Evolutionary conservation across 441 rosid genomes (phyloP).

Genomic region (Euphorbia schlechtendalii): DNA sequence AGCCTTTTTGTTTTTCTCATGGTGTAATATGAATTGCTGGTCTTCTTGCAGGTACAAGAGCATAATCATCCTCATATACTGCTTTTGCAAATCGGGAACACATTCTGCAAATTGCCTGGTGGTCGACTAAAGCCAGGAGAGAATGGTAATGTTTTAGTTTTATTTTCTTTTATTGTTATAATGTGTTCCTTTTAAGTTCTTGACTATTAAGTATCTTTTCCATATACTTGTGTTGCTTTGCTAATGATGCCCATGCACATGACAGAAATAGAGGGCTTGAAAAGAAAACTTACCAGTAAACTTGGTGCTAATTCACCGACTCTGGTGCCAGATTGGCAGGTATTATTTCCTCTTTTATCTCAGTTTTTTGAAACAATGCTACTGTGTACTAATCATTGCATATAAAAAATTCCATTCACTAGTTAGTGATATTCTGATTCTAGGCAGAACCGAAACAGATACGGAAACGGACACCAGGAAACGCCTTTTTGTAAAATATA

Average conservation of each 20-base stretch:
- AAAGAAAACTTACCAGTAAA: slow-evolving; percentile 90
- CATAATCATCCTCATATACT: slow-evolving; percentile 97
- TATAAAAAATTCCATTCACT: too few species aligned
- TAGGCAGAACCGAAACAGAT: too few species aligned
- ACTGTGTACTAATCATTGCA: neutral
- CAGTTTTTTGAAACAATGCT: neutral
- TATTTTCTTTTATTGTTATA: neutral
- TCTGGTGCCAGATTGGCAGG: slow-evolving; percentile 97
- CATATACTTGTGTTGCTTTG: slow-evolving; percentile 6
- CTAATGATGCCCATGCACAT: slow-evolving; percentile 14
- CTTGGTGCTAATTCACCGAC: slow-evolving; percentile 87
- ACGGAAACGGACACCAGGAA: too few species aligned
- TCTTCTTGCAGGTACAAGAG: slow-evolving; percentile 84
- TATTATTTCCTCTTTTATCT: slow-evolving; percentile 21
- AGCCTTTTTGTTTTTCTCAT: too few species aligned
- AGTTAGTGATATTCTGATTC: too few species aligned
- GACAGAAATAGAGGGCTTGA: slow-evolving; percentile 89
- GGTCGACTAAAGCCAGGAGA: slow-evolving; percentile 96
- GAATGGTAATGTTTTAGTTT: slow-evolving; percentile 45
- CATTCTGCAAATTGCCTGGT: slow-evolving; percentile 97
- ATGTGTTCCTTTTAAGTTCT: neutral
- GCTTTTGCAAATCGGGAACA: slow-evolving; percentile 91
- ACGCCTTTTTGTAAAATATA: too few species aligned
- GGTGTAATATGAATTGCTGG: too few species aligned
- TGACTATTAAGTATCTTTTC: neutral